phyloP scores from a whole-genome alignment of 2,329 filamentous ascomycete genomes.

The Fusarium sp. region DNA sequence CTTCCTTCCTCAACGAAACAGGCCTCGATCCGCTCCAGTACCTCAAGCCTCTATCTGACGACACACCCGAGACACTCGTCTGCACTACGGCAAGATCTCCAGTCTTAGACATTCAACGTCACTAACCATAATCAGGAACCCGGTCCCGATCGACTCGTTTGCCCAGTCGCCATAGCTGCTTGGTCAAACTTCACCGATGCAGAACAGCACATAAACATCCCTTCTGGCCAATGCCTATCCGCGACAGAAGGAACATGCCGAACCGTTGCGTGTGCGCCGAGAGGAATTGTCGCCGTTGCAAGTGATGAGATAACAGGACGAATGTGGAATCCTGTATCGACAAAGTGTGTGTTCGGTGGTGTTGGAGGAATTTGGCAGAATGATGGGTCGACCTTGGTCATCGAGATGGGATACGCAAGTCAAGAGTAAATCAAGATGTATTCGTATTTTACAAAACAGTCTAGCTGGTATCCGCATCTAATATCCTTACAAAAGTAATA shows the following conservation, averaged over 20 bases:
- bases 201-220: slow-evolving; percentile 6
- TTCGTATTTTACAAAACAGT: slow-evolving; percentile 2
- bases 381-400: slow-evolving; percentile 17
- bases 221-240: slow-evolving; percentile 20
- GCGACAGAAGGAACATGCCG: slow-evolving; percentile 7
- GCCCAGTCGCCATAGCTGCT: slow-evolving; percentile 26
- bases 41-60: background rate
- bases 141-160: slow-evolving; percentile 30
- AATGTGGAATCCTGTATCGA: slow-evolving; percentile 39
- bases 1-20: slow-evolving; percentile 11
- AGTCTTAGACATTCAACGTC: background rate
- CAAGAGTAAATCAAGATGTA: slow-evolving; percentile 4
- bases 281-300: background rate
- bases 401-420: slow-evolving; percentile 24
- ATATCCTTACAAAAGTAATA: background rate
- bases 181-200: slow-evolving; percentile 17
- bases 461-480: background rate
- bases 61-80: slow-evolving; percentile 16
- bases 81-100: slow-evolving; percentile 24
- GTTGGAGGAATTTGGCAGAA: slow-evolving; percentile 36
- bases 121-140: slow-evolving; percentile 5
- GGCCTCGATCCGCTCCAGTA: slow-evolving; percentile 26
- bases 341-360: slow-evolving; percentile 34
- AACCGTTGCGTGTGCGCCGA: slow-evolving; percentile 31
- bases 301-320: slow-evolving; percentile 20